These are phyloP conservation scores for Penicillium paradoxum DNA, from an alignment of 495 filamentous ascomycete species.

Conservation along the genomic window DNA sequence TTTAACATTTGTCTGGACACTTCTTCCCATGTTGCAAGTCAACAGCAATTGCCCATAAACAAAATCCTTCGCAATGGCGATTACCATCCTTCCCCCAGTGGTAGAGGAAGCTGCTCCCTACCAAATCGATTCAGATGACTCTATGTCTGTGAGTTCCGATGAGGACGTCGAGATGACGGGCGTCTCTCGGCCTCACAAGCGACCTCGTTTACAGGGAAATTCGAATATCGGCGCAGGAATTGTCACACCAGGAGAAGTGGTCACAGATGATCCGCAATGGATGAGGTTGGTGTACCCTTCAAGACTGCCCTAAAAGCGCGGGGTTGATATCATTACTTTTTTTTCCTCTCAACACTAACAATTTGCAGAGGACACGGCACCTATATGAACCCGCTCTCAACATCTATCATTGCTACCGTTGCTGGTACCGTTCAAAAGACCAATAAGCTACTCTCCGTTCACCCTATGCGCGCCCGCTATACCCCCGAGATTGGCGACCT, in stretches of 20 bases:
- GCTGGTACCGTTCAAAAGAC: conserved; percentile 83
- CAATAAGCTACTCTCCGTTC: conserved; percentile 91
- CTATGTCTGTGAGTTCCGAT: conserved; percentile 54
- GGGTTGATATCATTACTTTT: conserved; percentile 1
- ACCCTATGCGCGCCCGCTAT: conserved; percentile 87
- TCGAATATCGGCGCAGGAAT: conserved; percentile 44
- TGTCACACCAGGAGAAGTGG: conserved; percentile 83
- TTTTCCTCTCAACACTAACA: conserved; percentile 9
- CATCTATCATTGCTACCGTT: conserved; percentile 76
- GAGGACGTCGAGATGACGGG: conserved; percentile 55
- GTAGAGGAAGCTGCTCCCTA: conserved; percentile 31
- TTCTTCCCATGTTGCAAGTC: background rate
- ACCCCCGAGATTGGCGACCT: conserved; percentile 93
- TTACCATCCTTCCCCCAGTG: conserved; percentile 70
- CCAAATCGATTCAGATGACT: conserved; percentile 33
- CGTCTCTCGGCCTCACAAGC: conserved; percentile 37
- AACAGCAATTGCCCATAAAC: background rate
- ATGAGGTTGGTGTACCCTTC: conserved; percentile 61
- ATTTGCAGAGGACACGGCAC: conserved; percentile 72
- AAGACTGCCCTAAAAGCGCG: conserved; percentile 3
- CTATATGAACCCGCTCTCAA: conserved; percentile 53
- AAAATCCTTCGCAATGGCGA: conserved; percentile 55
- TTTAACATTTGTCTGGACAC: background rate
- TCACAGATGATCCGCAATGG: conserved; percentile 92
- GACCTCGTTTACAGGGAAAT: conserved; percentile 27